Percentiles rank a stretch among this genome's conserved stretches.
Conservation (phyloP, 306 rosid species). For the Cicer cuneatum region DNA sequence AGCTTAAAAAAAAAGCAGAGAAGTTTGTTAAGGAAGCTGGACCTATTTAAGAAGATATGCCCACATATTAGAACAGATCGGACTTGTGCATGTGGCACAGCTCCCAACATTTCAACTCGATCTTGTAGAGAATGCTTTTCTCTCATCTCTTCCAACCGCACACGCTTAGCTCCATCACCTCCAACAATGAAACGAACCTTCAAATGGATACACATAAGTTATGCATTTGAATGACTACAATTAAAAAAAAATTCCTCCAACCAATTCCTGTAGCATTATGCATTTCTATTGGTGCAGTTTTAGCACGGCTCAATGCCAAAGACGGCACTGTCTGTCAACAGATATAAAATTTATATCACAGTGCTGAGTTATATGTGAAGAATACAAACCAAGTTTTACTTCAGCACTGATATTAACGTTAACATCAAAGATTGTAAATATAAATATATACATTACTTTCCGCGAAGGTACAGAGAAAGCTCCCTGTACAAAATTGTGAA, state of each 20-base stretch:
- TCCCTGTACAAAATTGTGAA: not conserved
- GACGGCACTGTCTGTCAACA: slow-evolving; percentile 4
- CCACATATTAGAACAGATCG: slow-evolving; percentile 78
- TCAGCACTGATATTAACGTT: slow-evolving; percentile 1
- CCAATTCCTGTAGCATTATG: slow-evolving; percentile 14
- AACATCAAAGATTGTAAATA: slow-evolving; percentile 7
- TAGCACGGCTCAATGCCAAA: not conserved
- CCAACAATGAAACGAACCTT: slow-evolving; percentile 91
- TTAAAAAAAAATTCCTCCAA: slow-evolving; percentile 20
- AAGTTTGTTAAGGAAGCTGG: not conserved
- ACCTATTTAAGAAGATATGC: slow-evolving; percentile 95
- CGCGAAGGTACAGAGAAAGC: not conserved
- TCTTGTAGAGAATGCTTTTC: slow-evolving; percentile 94
- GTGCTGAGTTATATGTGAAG: not conserved
- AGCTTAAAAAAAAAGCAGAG: not conserved
- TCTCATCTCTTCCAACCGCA: slow-evolving; percentile 95
- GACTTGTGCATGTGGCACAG: slow-evolving; percentile 83
- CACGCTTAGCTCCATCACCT: slow-evolving; percentile 95
- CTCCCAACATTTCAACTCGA: slow-evolving; percentile 94
- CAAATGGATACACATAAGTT: slow-evolving; percentile 42
- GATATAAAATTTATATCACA: not conserved
- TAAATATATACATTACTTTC: slow-evolving; percentile 13
- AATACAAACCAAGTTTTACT: slow-evolving; percentile 17
- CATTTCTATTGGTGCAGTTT: slow-evolving; percentile 6
- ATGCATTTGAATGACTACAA: slow-evolving; percentile 37